Evolutionary conservation across 495 filamentous ascomycete species (phyloP).

Genomic region (Rhizodiscina lignyota): DNA sequence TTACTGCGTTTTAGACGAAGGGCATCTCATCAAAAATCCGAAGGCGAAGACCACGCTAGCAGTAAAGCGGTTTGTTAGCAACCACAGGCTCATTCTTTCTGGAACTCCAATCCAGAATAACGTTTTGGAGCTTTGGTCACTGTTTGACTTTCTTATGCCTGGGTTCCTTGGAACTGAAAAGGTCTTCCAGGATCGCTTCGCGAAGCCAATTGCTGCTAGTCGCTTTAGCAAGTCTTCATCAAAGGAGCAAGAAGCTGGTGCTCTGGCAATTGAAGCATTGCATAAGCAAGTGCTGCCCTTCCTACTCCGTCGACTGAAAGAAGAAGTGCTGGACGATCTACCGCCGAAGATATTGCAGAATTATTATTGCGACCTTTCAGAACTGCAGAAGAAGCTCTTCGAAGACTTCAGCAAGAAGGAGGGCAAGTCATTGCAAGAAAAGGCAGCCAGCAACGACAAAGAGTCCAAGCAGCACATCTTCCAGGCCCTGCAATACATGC

Average conservation of each 20-base stretch:
- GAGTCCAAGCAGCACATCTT: conserved; percentile 96
- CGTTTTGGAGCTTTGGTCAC: conserved; percentile 92
- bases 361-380: conserved; percentile 97
- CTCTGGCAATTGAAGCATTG: conserved; percentile 85
- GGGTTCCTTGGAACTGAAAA: conserved; percentile 97
- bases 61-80: conserved; percentile 74
- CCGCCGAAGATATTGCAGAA: conserved; percentile 98
- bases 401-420: conserved; percentile 93
- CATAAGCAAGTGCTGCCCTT: conserved; percentile 98
- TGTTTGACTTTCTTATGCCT: conserved; percentile 98
- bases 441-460: conserved; percentile 60
- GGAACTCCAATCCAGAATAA: conserved; percentile 98
- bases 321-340: conserved; percentile 90
- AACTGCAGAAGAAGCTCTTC: conserved; percentile 85
- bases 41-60: conserved; percentile 83
- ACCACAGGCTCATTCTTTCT: conserved; percentile 89
- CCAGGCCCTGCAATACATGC: conserved; percentile 98
- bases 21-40: conserved; percentile 96
- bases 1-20: conserved; percentile 92
- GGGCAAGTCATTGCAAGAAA: conserved; percentile 60
- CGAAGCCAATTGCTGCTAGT: conserved; percentile 89
- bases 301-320: conserved; percentile 88
- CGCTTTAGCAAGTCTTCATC: conserved; percentile 93
- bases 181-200: conserved; percentile 92
- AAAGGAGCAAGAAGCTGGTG: conserved; percentile 94